Percentiles rank a stretch among this genome's conserved stretches.
These are phyloP conservation scores for Beta lomatogona DNA, from an alignment of 179 eudicot genomes.

Conservation along the genomic window DNA sequence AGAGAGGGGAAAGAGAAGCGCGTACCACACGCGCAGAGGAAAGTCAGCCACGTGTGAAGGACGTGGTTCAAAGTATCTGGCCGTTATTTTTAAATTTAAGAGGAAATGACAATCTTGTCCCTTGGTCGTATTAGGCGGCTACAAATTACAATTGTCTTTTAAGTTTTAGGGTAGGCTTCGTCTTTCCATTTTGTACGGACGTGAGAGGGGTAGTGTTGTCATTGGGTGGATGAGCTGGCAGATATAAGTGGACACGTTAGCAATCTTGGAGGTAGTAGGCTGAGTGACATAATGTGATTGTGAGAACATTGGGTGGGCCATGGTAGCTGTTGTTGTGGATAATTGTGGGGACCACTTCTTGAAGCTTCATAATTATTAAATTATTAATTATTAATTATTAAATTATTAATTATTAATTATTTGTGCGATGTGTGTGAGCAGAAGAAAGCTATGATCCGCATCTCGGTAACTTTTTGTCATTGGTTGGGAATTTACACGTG, in stretches of 20 bases:
- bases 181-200: not conserved
- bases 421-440: constrained; percentile 17
- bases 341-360: constrained; percentile 7
- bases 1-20: constrained; percentile 11
- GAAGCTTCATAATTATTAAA: not conserved
- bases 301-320: too few relatives aligned
- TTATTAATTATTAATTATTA: too few relatives aligned
- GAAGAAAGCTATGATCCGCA: not conserved
- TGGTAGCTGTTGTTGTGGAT: constrained; percentile 13
- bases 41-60: constrained; percentile 20
- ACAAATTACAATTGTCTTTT: constrained; percentile 10
- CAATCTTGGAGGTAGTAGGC: constrained; percentile 3
- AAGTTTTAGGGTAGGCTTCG: too few relatives aligned
- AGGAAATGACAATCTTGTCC: not conserved
- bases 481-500: constrained; percentile 4
- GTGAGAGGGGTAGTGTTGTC: constrained; percentile 5
- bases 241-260: constrained; percentile 3
- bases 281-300: not conserved
- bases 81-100: not conserved
- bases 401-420: too few relatives aligned
- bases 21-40: constrained; percentile 6
- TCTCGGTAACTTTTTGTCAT: not conserved
- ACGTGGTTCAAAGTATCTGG: constrained; percentile 29
- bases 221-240: not conserved
- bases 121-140: constrained; percentile 23